Evolutionary conservation across 805 yeast genomes (phyloP).

Genomic region (Lipomyces chichibuensis): DNA sequence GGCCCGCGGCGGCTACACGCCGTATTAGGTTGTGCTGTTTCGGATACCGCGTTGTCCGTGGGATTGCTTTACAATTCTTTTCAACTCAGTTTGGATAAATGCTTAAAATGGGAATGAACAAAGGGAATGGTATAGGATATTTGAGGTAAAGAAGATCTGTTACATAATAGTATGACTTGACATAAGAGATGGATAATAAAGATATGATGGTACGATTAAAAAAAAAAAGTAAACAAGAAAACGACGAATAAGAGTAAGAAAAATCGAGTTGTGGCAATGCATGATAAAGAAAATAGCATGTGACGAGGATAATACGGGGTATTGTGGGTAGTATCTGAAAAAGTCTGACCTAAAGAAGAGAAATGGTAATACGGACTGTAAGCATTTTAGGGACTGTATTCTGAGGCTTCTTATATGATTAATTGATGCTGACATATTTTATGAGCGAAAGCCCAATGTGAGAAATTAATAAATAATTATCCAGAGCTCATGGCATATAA

Average conservation of each 20-base stretch:
- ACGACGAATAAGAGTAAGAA: neutral
- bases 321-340: neutral
- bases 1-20: conserved; percentile 52
- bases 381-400: neutral
- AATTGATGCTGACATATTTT: neutral
- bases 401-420: neutral
- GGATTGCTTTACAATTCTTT: neutral
- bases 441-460: neutral
- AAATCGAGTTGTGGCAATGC: neutral
- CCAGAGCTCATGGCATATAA: neutral
- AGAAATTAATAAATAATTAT: neutral
- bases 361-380: neutral
- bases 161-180: neutral
- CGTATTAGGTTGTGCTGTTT: conserved; percentile 44
- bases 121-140: too few relatives aligned
- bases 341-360: neutral
- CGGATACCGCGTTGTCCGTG: neutral
- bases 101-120: neutral
- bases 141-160: neutral
- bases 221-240: neutral
- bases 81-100: neutral
- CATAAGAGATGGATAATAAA: conserved; percentile 1
- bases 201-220: neutral
- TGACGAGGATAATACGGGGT: neutral
- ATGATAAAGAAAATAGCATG: too few relatives aligned